These are phyloP conservation scores for Daldinia sp. DNA, from an alignment of 2,329 filamentous ascomycete genomes.

Conservation along the genomic window DNA sequence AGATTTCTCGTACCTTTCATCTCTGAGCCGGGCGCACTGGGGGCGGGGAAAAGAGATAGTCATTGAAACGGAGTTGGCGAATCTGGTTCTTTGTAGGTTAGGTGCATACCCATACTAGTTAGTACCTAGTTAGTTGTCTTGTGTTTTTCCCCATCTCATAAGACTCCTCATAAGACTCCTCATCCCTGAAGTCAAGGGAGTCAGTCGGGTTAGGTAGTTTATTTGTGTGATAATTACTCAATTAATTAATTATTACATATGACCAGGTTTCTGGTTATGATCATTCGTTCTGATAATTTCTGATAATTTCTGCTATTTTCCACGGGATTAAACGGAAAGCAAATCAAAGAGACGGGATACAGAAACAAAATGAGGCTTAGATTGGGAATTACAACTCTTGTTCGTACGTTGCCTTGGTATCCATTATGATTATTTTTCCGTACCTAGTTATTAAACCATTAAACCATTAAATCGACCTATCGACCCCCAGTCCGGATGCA, in stretches of 20 bases:
- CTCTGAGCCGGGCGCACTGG: constrained; percentile 8
- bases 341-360: not conserved
- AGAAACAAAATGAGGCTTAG: constrained; percentile 11
- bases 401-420: not conserved
- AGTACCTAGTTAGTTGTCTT: no score
- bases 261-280: not conserved
- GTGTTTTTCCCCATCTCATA: not conserved
- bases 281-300: not conserved
- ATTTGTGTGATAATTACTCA: not conserved
- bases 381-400: not conserved
- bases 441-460: no score
- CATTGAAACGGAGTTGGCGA: constrained; percentile 17
- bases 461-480: no score
- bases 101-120: constrained; percentile 20
- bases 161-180: not conserved
- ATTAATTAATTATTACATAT: not conserved
- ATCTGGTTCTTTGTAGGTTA: constrained; percentile 11
- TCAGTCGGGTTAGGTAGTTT: not conserved
- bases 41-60: constrained; percentile 3
- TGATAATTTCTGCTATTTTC: not conserved
- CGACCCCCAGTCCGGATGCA: constrained; percentile 1
- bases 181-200: not conserved
- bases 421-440: not conserved
- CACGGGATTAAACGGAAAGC: not conserved
- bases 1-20: constrained; percentile 18